Base-by-base conservation (phyloP, 1,284 basidiomycete genomes). In the Heliocybe sulcata region DNA sequence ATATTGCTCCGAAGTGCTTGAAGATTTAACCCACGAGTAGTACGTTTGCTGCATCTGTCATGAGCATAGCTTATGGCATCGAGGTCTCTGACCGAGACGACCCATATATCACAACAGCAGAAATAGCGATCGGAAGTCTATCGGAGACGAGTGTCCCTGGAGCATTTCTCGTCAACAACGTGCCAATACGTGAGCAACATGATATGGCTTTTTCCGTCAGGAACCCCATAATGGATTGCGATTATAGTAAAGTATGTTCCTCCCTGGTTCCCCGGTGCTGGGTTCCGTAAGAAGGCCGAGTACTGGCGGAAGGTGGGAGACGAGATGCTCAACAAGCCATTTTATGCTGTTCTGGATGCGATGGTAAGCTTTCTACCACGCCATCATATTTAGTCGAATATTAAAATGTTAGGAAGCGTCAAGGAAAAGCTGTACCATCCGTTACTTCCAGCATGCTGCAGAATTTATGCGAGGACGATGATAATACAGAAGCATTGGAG, bases 291-390 rank as follows among this genome's bases (percentile, higher is more conserved):
- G 51, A 83, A 83, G 58, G 84, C 85, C 1, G 69, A 61, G 23
- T 63, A 63, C n/a, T 88, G 86, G 85, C 84, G 81, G 64, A 74
- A 73, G 49, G 79, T 78, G 68, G 81, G 87, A 70, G 75, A 83
- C 57, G 81, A 85, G 57, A 85, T 83, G 55, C 82, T 85, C 27
- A 79, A 88, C 38, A 70, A 69, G 57, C 87, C 86, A 2, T 89
- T 78, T 56, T 76, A 81, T 51, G 81, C 71, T 55, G 76, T 83
- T 49, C 78, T 80, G 67, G 67, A 73, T 25, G 75, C 74, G 55
- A 75, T 87, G 70, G 86, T 83, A 59, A 58, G 76, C 62, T 20
- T 29, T 23, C 20, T 54, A 35, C 3, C 2, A 11, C 42, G 22
- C 14, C 26, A 33, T 29, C 35, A n/a, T 12, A 52, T 45, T 26